Evolutionary conservation across 495 filamentous ascomycete genomes (phyloP).

Genomic region (Pseudotulostoma volvatum): DNA sequence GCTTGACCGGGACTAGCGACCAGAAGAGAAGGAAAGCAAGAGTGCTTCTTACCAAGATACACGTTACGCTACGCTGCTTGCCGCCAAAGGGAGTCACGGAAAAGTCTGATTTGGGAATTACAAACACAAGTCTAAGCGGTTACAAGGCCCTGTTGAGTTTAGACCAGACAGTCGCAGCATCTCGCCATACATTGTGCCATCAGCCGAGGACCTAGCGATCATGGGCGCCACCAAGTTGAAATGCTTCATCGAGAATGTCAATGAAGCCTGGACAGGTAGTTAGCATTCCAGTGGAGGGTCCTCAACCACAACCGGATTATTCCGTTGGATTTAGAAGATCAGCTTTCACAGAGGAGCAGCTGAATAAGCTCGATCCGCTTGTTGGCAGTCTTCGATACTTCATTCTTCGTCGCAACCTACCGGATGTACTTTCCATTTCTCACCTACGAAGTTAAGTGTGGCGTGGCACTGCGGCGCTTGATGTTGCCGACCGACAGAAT

Average conservation of each 20-base stretch:
- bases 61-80: slow-evolving; percentile 17
- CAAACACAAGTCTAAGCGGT: slow-evolving; percentile 10
- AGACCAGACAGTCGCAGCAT: slow-evolving; percentile 21
- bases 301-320: slow-evolving; percentile 27
- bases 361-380: slow-evolving; percentile 21
- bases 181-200: slow-evolving; percentile 19
- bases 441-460: slow-evolving; percentile 22
- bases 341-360: slow-evolving; percentile 24
- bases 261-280: slow-evolving; percentile 27
- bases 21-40: slow-evolving; percentile 18
- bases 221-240: slow-evolving; percentile 15
- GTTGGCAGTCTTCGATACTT: slow-evolving; percentile 13
- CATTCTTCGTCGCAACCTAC: not conserved
- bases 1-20: not conserved
- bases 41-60: slow-evolving; percentile 22
- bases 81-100: slow-evolving; percentile 20
- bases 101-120: slow-evolving; percentile 14
- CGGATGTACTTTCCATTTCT: slow-evolving; percentile 27
- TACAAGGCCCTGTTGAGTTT: slow-evolving; percentile 15
- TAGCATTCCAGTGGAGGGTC: slow-evolving; percentile 13
- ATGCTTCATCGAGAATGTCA: slow-evolving; percentile 19
- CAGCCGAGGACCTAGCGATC: slow-evolving; percentile 16
- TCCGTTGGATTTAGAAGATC: too few species aligned
- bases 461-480: slow-evolving; percentile 15
- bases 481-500: slow-evolving; percentile 19